These are phyloP conservation scores for Penicillium decumbens DNA, from an alignment of 2,329 filamentous ascomycete species.

Conservation along the genomic window DNA sequence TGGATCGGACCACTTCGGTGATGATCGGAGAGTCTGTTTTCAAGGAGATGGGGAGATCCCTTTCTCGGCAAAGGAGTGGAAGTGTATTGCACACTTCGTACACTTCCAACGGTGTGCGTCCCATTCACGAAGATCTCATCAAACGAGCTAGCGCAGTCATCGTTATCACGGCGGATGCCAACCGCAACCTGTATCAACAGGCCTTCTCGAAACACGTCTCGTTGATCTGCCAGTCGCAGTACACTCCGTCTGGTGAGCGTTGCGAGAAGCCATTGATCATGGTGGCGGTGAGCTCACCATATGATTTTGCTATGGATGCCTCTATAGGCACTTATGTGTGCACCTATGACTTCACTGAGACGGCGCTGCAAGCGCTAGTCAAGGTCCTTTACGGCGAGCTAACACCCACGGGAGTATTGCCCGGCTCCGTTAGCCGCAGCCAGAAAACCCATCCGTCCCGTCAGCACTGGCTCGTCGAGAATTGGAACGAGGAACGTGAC, in stretches of 20 bases:
- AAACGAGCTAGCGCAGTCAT: constrained; percentile 83
- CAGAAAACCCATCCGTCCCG: constrained; percentile 83
- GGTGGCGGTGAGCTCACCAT: constrained; percentile 88
- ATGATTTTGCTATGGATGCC: constrained; percentile 92
- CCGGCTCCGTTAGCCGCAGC: constrained; percentile 75
- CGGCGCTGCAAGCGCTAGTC: constrained; percentile 77
- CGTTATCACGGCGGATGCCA: constrained; percentile 87
- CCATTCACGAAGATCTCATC: constrained; percentile 89
- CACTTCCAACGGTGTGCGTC: constrained; percentile 84
- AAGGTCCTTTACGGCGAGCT: constrained; percentile 77
- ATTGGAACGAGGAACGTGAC: constrained; percentile 77
- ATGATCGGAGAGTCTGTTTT: constrained; percentile 95
- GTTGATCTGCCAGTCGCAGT: constrained; percentile 68
- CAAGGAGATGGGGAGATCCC: constrained; percentile 75
- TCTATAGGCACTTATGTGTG: constrained; percentile 89
- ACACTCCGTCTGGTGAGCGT: constrained; percentile 36
- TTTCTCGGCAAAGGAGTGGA: constrained; percentile 81
- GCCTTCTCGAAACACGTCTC: constrained; percentile 95
- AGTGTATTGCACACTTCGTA: constrained; percentile 92
- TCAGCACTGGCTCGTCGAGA: constrained; percentile 91
- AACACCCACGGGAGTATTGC: constrained; percentile 52
- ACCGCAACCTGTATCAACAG: constrained; percentile 86
- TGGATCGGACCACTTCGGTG: constrained; percentile 58
- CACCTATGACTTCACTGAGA: constrained; percentile 94
- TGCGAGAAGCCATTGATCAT: constrained; percentile 80